Conservation (phyloP, 2,329 filamentous ascomycete genomes). For the Fusarium temperatum region DNA sequence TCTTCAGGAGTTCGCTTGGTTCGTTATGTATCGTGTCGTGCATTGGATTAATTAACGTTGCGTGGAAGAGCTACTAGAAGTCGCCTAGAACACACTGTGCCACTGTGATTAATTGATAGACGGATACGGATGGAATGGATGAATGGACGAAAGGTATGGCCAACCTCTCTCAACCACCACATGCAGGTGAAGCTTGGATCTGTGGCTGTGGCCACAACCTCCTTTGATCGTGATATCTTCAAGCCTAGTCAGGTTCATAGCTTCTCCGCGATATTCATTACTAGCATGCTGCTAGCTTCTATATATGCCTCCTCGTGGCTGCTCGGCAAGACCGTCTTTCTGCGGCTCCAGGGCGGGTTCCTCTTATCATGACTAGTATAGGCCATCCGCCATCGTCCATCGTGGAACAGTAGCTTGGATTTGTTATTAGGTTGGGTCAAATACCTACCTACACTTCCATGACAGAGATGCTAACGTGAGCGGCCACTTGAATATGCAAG, state of each 20-base stretch:
- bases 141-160: background rate
- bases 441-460: background rate
- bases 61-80: constrained; percentile 11
- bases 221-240: constrained; percentile 1
- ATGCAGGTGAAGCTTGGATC: background rate
- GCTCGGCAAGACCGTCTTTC: constrained; percentile 24
- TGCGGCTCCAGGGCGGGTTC: constrained; percentile 1
- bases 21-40: constrained; percentile 34
- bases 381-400: background rate
- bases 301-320: constrained; percentile 13
- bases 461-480: background rate
- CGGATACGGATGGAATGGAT: background rate
- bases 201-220: constrained; percentile 2
- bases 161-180: background rate
- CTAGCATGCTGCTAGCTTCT: constrained; percentile 6
- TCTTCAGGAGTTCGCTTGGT: constrained; percentile 38
- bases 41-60: constrained; percentile 34
- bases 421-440: background rate
- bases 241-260: constrained; percentile 16
- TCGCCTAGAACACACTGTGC: background rate
- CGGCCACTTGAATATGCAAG: background rate
- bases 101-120: background rate
- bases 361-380: constrained; percentile 25
- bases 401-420: background rate
- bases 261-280: constrained; percentile 26